Evolutionary conservation across 805 yeast genomes (phyloP), one percentile per base, ranked within the genome.

Genomic region (Maudiozyma pseudohumilis): DNA sequence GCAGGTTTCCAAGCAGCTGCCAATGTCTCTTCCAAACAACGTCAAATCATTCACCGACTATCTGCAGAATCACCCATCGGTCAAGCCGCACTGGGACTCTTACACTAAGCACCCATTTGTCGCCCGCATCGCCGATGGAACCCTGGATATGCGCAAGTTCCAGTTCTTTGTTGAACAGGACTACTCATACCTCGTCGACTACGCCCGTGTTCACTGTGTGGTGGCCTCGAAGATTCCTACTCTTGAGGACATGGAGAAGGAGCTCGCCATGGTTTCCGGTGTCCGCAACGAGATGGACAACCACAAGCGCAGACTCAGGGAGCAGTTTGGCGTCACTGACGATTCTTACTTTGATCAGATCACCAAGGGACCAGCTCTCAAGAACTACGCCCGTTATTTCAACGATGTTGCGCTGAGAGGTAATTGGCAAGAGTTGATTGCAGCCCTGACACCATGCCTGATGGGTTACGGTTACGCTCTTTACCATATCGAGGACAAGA

Each of bases 401-500:
- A 49, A 68, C 29, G 67, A 72, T 16, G 59, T 79, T 5, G 79
- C 79, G 4, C 58, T 64, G 18, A 61, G 60, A 29, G 69, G 72
- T 20, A 78, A 78, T 52, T 78, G 78, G 72, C 54, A 77, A 22
- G 82, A 77, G 32, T 69, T 80, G 36, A 74, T 75, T 40, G 70
- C 78, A 6, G 83, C 89, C 0, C 56, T 81, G 38, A 72, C 85
- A 6, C 92, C 94, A 1, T 83, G 94, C 55, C 58, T 81, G 34
- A 70, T 77, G 52, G 94, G 94, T 1, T 80, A 80, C 53, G 71
- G 70, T 25, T 66, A 70, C 34, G 86, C 87, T 2, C 72, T 74
- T 0, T 29, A 41, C 2, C 46, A 52, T 5, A 47, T 56, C 17
- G 61, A 63, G 5, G 52, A 64, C 4, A 54, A 61, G 4, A 57